A percentile compares a stretch with the other conserved stretches of the same genome.
phyloP scores from a whole-genome alignment of 2,329 filamentous ascomycete species.

The Fusarium neocosmosporiellum region DNA sequence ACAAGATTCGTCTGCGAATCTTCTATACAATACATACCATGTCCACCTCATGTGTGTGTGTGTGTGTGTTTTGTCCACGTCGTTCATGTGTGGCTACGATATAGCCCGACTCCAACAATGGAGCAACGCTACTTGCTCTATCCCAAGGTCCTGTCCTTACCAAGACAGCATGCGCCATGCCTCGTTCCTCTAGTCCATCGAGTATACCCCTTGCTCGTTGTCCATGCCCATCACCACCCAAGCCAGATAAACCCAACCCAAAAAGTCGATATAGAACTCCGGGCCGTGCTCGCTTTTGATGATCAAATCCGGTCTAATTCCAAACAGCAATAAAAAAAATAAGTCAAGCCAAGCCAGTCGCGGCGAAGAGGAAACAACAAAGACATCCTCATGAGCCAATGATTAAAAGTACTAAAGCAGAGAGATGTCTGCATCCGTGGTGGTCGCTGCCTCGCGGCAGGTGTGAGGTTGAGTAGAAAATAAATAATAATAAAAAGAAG shows the following conservation, averaged over 20 bases:
- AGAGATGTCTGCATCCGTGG: constrained; percentile 11
- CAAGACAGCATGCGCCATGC: not conserved
- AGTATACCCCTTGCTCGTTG: not conserved
- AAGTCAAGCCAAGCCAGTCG: not conserved
- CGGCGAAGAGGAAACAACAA: constrained; percentile 8
- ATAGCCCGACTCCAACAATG: not conserved
- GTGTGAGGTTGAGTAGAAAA: not conserved
- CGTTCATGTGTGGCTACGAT: not conserved
- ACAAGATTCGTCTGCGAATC: not conserved
- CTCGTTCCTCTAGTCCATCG: not conserved
- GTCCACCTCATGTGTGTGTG: not conserved
- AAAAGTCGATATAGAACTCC: constrained; percentile 37
- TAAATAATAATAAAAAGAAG: constrained; percentile 11
- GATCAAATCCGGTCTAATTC: constrained; percentile 22
- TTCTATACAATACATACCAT: not conserved
- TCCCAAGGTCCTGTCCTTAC: not conserved
- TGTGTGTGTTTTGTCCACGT: not conserved
- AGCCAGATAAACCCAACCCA: constrained; percentile 13
- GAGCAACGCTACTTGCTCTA: not conserved
- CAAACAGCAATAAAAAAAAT: constrained; percentile 4
- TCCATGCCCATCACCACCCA: not conserved
- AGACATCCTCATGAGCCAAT: constrained; percentile 1
- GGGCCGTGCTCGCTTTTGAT: constrained; percentile 35
- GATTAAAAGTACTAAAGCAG: constrained; percentile 28
- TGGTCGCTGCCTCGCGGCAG: not conserved